These are phyloP conservation scores for Oryza glumipatula DNA, from an alignment of 176 grass and related monocot genomes.

Conservation along the genomic window DNA sequence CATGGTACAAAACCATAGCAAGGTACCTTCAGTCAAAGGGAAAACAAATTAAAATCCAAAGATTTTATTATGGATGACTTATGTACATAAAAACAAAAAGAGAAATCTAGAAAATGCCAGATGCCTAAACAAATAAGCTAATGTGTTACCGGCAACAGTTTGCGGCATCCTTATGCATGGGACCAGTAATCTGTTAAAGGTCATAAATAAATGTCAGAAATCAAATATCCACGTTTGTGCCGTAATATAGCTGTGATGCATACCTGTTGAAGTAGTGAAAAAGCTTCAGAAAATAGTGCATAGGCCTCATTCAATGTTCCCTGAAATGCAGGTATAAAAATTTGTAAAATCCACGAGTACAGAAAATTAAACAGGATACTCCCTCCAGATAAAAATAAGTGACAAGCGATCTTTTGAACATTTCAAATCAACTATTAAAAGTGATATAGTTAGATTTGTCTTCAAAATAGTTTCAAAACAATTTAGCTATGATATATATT, in stretches of 20 bases:
- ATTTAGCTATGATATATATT: too few relatives aligned
- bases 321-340: constrained; percentile 57
- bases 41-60: constrained; percentile 13
- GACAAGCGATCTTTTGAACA: too few relatives aligned
- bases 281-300: constrained; percentile 90
- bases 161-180: constrained; percentile 96
- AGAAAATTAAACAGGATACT: background rate
- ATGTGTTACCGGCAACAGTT: constrained; percentile 84
- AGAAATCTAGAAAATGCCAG: background rate
- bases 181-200: constrained; percentile 81
- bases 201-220: constrained; percentile 27
- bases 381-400: too few relatives aligned
- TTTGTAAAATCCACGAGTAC: constrained; percentile 11
- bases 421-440: too few relatives aligned
- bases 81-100: constrained; percentile 18
- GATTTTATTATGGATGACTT: background rate
- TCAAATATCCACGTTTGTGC: constrained; percentile 15
- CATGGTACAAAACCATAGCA: constrained; percentile 96
- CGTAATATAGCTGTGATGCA: background rate
- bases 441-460: too few relatives aligned
- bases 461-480: too few relatives aligned
- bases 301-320: constrained; percentile 92
- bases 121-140: constrained; percentile 28
- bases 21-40: constrained; percentile 66
- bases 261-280: constrained; percentile 98